Percentiles rank a stretch among this genome's conserved stretches.
phyloP scores from a whole-genome alignment of 495 filamentous ascomycete genomes.

The Aspergillus mulundensis region DNA sequence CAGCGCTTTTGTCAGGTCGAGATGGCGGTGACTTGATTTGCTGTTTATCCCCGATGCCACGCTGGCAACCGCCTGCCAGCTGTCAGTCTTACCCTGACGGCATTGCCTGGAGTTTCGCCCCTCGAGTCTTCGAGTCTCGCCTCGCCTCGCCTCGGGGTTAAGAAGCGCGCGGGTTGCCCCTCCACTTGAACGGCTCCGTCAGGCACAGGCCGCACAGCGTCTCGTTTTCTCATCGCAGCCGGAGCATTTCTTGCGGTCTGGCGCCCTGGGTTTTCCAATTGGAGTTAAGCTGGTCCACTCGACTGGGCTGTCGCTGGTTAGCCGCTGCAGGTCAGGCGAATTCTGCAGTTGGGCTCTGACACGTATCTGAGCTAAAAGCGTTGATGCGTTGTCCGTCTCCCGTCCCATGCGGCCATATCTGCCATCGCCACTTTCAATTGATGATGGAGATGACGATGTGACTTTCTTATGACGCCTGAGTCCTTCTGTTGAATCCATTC shows the following conservation, averaged over 20 bases:
- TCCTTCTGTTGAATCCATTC: background rate
- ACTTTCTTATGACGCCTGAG: background rate
- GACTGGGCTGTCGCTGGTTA: conserved; percentile 21
- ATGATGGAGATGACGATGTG: conserved; percentile 7
- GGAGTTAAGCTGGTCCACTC: conserved; percentile 19
- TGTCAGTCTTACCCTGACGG: conserved; percentile 15
- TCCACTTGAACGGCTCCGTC: conserved; percentile 3
- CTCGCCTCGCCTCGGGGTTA: conserved; percentile 7
- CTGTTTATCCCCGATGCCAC: conserved; percentile 19
- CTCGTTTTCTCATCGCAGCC: background rate
- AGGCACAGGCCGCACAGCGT: conserved; percentile 5
- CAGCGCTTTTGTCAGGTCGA: background rate
- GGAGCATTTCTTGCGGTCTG: background rate
- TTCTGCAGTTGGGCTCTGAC: conserved; percentile 23
- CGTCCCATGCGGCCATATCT: conserved; percentile 6
- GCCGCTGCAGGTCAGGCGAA: conserved; percentile 21
- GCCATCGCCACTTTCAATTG: conserved; percentile 18
- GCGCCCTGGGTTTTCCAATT: background rate
- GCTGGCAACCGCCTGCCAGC: conserved; percentile 24
- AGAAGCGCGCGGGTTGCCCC: conserved; percentile 2
- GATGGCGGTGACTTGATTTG: conserved; percentile 1
- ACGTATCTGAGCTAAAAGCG: conserved; percentile 23
- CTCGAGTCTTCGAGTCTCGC: background rate
- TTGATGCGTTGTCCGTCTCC: conserved; percentile 24
- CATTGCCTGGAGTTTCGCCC: background rate